Evolutionary conservation across 345 rosid species (phyloP), one percentile per base, ranked within the genome.

Genomic region (Brassica juncea): DNA sequence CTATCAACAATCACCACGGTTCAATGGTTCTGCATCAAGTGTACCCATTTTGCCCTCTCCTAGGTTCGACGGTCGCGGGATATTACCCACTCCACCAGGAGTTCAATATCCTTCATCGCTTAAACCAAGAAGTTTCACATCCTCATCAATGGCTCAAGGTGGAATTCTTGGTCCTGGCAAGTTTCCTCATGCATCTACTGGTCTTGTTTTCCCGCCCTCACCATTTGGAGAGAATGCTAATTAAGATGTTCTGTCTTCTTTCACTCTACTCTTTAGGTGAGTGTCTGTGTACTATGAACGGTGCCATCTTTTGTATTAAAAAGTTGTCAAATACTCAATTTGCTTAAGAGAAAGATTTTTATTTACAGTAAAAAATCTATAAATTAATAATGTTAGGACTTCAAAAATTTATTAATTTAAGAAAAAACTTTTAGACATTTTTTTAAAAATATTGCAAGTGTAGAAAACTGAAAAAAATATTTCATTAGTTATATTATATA

Each of bases 111-210:
- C 80, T 66, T 74, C 80, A 81, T 87, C 54, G 3, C 54, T 14
- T 44, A 0, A 0, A 6, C 92, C 92, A 16, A 89, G 31, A 57
- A 27, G 80, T 75, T 88, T 86, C 66, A 57, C 85, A 8, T 87
- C 85, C 79, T 87, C 94, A 19, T 87, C 92, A 2, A 63, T 86
- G 82, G 75, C 66, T 28, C 96, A 89, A 79, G 70, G 87, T 5
- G 94, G 93, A 77, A 85, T 89, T 81, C 84, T 89, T 54, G 94
- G 97, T 67, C 93, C 91, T 59, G 94, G 97, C 55, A 88, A 90
- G 4, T 88, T 87, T 65, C 90, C 86, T 47, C 55, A 14, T 12
- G 85, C 81, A 54, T 54, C 59, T 16, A 21, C 72, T 39, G 55
- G 15, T 47, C 55, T 14, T 14, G 15, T 47, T 12, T 12, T 47